Conservation (phyloP, 805 yeast genomes). For the Spathaspora hagerdaliae region DNA sequence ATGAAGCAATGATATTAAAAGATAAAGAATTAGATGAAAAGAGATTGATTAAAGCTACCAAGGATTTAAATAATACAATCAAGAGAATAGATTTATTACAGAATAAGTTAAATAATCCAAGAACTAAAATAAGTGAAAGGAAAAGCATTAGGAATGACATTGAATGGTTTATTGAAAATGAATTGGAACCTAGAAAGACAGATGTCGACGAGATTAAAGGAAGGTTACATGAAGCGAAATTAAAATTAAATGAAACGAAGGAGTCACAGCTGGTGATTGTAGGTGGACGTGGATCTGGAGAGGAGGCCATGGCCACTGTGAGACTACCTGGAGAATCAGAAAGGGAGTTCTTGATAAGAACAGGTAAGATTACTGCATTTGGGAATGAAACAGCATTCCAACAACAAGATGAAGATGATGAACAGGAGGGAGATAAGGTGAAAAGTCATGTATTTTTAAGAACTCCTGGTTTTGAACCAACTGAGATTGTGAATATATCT, state of each 20-base stretch:
- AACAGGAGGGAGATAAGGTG: conserved; percentile 13
- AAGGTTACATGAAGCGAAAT: conserved; percentile 32
- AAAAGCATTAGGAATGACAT: conserved; percentile 54
- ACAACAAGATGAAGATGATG: conserved; percentile 13
- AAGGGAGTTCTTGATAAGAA: conserved; percentile 75
- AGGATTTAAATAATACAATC: conserved; percentile 40
- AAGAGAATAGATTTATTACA: conserved; percentile 46
- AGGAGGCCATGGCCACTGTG: conserved; percentile 15
- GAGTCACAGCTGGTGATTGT: conserved; percentile 5
- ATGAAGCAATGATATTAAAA: conserved; percentile 51
- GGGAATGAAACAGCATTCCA: conserved; percentile 64
- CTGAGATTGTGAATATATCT: conserved; percentile 9
- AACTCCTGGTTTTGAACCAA: conserved; percentile 43
- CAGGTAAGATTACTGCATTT: conserved; percentile 93
- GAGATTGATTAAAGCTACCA: conserved; percentile 65
- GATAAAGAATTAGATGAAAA: conserved; percentile 72
- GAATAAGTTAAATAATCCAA: conserved; percentile 44
- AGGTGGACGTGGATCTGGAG: conserved; percentile 8
- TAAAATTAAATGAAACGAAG: conserved; percentile 29
- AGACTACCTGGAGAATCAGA: conserved; percentile 70
- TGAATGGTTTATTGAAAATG: conserved; percentile 42
- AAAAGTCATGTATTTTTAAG: conserved; percentile 43
- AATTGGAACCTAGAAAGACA: conserved; percentile 47
- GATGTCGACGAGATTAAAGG: conserved; percentile 57
- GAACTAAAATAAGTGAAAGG: conserved; percentile 63